Conservation (phyloP, 2,329 filamentous ascomycete species). For the Trichophyton schoenleinii region DNA sequence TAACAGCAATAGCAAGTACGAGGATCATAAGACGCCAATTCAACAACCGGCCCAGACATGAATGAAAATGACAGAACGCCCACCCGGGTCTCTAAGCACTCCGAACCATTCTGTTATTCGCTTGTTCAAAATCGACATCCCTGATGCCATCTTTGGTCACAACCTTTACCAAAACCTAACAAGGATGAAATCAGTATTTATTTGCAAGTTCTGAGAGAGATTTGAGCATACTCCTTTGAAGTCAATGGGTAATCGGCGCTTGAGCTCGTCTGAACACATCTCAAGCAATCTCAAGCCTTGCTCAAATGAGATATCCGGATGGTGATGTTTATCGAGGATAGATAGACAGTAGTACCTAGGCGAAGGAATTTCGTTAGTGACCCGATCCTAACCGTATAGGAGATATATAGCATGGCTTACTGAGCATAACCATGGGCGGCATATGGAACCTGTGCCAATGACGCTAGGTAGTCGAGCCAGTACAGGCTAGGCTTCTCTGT, state of each 20-base stretch:
- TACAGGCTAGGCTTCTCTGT: constrained; percentile 82
- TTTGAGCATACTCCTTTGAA: constrained; percentile 72
- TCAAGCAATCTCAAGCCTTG: constrained; percentile 84
- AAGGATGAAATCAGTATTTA: not conserved
- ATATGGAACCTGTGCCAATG: constrained; percentile 77
- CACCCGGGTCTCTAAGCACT: constrained; percentile 29
- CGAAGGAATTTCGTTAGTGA: not conserved
- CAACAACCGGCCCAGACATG: not conserved
- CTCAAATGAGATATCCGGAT: constrained; percentile 80
- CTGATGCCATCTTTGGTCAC: constrained; percentile 87
- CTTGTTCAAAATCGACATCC: constrained; percentile 61
- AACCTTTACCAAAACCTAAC: constrained; percentile 58
- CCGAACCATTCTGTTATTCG: constrained; percentile 51
- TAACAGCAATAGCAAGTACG: not conserved
- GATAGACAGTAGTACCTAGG: constrained; percentile 89
- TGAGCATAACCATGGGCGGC: constrained; percentile 97
- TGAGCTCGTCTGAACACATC: constrained; percentile 94
- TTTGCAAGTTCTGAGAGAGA: not conserved
- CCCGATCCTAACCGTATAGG: not conserved
- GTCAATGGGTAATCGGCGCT: constrained; percentile 91
- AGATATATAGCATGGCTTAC: constrained; percentile 39
- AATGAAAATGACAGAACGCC: constrained; percentile 17
- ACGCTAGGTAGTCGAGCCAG: constrained; percentile 95
- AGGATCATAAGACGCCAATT: not conserved
- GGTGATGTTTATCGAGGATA: constrained; percentile 96